phyloP scores from a whole-genome alignment of 139 green algal genomes.

The Asterochloris erici region DNA sequence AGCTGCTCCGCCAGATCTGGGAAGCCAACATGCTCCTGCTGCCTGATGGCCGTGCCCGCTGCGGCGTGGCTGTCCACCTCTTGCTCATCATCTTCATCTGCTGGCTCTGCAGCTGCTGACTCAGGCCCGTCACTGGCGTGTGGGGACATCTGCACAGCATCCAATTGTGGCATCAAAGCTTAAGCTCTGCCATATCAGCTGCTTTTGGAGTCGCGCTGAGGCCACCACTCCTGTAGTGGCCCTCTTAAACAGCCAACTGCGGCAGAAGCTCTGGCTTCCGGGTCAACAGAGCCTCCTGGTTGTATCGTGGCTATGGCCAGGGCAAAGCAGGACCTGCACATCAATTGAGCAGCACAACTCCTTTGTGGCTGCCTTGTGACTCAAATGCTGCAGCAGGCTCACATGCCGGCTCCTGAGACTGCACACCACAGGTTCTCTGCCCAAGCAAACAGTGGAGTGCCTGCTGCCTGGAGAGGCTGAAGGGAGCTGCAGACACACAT shows the following conservation, averaged over 20 bases:
- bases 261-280: too few relatives aligned
- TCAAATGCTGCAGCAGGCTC: not conserved
- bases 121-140: not conserved
- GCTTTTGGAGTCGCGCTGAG: not conserved
- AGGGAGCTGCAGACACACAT: not conserved
- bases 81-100: not conserved
- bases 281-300: too few relatives aligned
- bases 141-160: not conserved
- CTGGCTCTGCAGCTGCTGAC: too few relatives aligned
- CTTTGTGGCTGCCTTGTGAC: not conserved
- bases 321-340: too few relatives aligned
- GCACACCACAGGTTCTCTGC: not conserved
- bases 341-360: not conserved
- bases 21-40: not conserved
- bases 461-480: not conserved
- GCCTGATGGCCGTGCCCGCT: not conserved
- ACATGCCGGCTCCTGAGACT: too few relatives aligned
- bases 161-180: not conserved
- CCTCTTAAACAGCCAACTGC: too few relatives aligned
- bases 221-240: too few relatives aligned
- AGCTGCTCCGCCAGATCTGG: conserved; percentile 5
- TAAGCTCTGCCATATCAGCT: not conserved
- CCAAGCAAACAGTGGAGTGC: not conserved
- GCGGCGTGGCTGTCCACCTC: not conserved
- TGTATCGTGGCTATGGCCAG: too few relatives aligned